Base-by-base conservation (phyloP, 1,284 basidiomycete species). In the Hemileia vastatrix region DNA sequence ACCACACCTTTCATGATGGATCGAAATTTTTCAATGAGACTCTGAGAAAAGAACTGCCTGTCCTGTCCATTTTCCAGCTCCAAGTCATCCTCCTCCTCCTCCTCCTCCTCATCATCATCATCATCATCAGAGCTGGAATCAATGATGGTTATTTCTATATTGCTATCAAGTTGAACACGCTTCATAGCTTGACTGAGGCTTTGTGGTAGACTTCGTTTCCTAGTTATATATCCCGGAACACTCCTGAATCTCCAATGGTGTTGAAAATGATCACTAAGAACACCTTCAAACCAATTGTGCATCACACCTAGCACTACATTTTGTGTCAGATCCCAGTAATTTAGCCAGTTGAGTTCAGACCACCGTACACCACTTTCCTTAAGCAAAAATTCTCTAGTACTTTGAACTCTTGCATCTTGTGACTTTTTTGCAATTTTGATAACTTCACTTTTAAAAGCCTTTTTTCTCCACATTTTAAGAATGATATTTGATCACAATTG, bases 251-350 rank as follows among this genome's bases (percentile, higher is more conserved):
- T 40, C 57, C 57, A 52, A 27, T 21, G 50, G 32, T 43, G 53
- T 4, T 50, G 13, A 13, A 45, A 60, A 43, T 52, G 48, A 19
- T n/a, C 15, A 21, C 53, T 49, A 1, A 60, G 32, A 24, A 60
- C 19, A 3, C 50, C 50, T 60, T 53, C 23, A 19, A 53, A 19
- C 57, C 57, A 60, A 23, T 52, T 60, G 36, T 60, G 57, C 57
- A 60, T 44, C 9, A 60, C 21, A 3, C 57, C 33, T 6, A 60
- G 23, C 19, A 50, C 47, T 3, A 60, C n/a, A 24, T 60, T 49
- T 9, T 23, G 27, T 1, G 9, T 31, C 15, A 50, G 57, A 51
- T 60, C 40, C 36, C 57, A 53, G 19, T 58, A 58, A 4, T 3
- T 6, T 4, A 58, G 33, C 3, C 47, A 47, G 21, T 49, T 58